Percentiles rank a stretch among this genome's conserved stretches.
Conservation (phyloP, 805 yeast species). For the Blastobotrys mokoenaii region DNA sequence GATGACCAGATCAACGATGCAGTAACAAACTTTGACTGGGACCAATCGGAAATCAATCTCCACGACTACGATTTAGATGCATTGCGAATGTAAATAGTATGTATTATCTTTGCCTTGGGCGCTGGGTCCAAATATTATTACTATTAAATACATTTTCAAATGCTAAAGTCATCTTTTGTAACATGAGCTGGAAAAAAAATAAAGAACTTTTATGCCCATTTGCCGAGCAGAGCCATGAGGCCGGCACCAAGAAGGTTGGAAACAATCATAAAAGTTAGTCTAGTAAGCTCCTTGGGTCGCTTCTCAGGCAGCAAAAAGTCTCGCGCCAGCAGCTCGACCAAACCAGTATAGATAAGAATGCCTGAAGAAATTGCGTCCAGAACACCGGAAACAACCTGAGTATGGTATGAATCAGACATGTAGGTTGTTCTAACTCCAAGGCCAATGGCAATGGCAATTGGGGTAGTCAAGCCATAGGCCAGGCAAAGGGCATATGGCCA, state of each 20-base stretch:
- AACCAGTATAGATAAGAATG: constrained; percentile 59
- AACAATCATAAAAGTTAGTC: constrained; percentile 34
- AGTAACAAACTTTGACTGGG: no score
- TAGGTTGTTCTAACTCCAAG: constrained; percentile 58
- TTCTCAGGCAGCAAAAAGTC: constrained; percentile 49
- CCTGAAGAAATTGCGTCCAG: constrained; percentile 69
- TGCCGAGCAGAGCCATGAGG: constrained; percentile 65
- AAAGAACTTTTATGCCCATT: constrained; percentile 48
- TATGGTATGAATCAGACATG: constrained; percentile 43
- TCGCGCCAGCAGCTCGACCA: constrained; percentile 68
- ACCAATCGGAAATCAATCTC: no score
- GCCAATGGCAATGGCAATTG: constrained; percentile 66
- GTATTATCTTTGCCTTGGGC: no score
- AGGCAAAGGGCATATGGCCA: constrained; percentile 45
- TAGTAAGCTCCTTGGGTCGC: constrained; percentile 34
- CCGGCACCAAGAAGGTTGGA: constrained; percentile 51
- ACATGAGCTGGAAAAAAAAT: neutral
- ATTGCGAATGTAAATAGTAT: no score
- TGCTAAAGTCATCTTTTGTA: neutral
- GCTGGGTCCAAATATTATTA: no score
- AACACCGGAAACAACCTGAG: constrained; percentile 52
- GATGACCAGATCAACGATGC: neutral
- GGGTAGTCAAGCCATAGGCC: constrained; percentile 54
- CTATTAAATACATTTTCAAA: neutral
- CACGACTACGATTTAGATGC: no score